Evolutionary conservation across 495 filamentous ascomycete species (phyloP).

Genomic region (Entonaema liquescens): DNA sequence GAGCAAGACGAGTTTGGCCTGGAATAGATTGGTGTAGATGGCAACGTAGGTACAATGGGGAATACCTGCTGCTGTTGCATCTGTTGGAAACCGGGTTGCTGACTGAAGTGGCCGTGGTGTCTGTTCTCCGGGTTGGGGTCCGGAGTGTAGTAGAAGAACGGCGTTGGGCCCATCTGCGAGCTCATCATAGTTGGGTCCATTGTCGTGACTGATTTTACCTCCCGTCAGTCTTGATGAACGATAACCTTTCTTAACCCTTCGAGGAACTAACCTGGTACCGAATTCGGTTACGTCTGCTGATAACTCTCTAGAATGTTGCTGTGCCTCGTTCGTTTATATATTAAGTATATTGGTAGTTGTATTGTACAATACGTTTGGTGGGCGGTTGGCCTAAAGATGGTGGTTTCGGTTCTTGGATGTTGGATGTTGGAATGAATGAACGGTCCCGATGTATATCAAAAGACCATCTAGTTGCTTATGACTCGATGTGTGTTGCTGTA

Average conservation of each 20-base stretch:
- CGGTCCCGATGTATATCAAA: slow-evolving; percentile 52
- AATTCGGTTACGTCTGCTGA: slow-evolving; percentile 25
- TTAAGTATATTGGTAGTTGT: slow-evolving; percentile 56
- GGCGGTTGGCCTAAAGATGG: slow-evolving; percentile 61
- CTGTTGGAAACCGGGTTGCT: slow-evolving; percentile 68
- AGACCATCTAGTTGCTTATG: slow-evolving; percentile 51
- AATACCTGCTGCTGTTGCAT: slow-evolving; percentile 60
- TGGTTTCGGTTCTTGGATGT: slow-evolving; percentile 53
- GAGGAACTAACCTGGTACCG: slow-evolving; percentile 24
- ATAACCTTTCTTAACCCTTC: slow-evolving; percentile 5
- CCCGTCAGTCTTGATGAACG: slow-evolving; percentile 21
- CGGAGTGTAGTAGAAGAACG: slow-evolving; percentile 92
- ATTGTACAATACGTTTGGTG: slow-evolving; percentile 52
- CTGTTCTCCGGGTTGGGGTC: slow-evolving; percentile 77
- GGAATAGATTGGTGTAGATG: slow-evolving; percentile 77
- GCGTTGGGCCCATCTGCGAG: slow-evolving; percentile 74
- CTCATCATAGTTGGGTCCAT: slow-evolving; percentile 59
- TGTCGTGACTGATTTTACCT: slow-evolving; percentile 35
- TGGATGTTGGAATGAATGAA: slow-evolving; percentile 55
- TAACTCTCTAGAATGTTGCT: slow-evolving; percentile 23
- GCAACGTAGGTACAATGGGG: slow-evolving; percentile 62
- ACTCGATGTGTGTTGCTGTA: slow-evolving; percentile 56
- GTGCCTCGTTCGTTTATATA: slow-evolving; percentile 46
- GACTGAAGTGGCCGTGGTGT: slow-evolving; percentile 84
- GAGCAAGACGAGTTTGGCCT: slow-evolving; percentile 71